Base-by-base conservation (phyloP, 805 yeast genomes). In the Saturnispora besseyi region DNA sequence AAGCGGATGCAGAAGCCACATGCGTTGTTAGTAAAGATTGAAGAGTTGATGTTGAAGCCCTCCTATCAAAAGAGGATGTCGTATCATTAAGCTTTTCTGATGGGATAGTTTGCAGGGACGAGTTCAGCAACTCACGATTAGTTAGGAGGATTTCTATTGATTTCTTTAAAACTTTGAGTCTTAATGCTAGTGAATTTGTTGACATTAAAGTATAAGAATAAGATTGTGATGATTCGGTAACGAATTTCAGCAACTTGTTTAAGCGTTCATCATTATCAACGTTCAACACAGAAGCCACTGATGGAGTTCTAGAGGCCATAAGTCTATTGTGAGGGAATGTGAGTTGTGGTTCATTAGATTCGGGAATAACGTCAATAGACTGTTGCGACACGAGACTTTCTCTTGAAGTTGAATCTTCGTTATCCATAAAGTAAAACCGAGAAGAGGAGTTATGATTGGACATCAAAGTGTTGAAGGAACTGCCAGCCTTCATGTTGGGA, bases 131-230 rank as follows among this genome's bases (percentile, higher is more conserved):
- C 22, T 70, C 74, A 0, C 90, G 89, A 48, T 85, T 69, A 36
- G 81, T 84, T 46, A 82, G 69, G 37, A 87, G 67, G 40, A 87
- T 83, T 62, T 87, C 88, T 48, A 87, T 65, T 5, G 95, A 84
- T 56, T 93, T 68, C 60, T 82, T 85, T 57, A 87, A 69, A 13
- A 86, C 89, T 49, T 81, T 81, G 53, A 87, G 66, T 50, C 96
- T 70, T 44, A 86, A 76, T 0, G 93, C 87, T 50, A 87, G 65
- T 1, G 95, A 83, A 61, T 85, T 84, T 9, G 90, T 93, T 1
- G 91, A 82, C 50, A 87, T 67, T 48, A 84, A 86, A 3, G 93
- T 87, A 62, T 87, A 87, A 0, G 95, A 86, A 61, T 84, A 87
- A 2, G 95, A 84, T 62, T 85, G 90, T 1, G 93, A 78, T 11